phyloP scores from a whole-genome alignment of 2,329 filamentous ascomycete species.

The Penicillium sp. region DNA sequence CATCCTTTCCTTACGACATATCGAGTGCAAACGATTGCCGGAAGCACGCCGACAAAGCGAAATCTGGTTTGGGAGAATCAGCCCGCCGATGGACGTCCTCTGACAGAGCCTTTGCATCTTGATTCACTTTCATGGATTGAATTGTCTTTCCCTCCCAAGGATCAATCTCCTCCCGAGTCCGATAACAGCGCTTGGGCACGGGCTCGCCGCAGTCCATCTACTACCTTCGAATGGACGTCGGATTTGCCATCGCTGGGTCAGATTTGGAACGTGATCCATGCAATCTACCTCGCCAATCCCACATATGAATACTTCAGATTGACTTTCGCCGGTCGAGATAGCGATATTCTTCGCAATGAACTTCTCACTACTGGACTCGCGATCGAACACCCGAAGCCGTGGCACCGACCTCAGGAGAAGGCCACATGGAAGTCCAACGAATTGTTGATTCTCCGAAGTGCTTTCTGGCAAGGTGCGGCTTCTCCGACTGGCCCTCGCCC shows the following conservation, averaged over 20 bases:
- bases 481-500: conserved; percentile 68
- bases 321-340: conserved; percentile 41
- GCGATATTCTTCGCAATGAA: conserved; percentile 44
- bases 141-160: conserved; percentile 29
- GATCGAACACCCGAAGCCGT: conserved; percentile 29
- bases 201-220: conserved; percentile 49
- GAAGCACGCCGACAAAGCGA: conserved; percentile 33
- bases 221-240: conserved; percentile 48
- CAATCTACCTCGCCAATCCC: conserved; percentile 50
- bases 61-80: conserved; percentile 43
- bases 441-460: conserved; percentile 55
- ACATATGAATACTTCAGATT: conserved; percentile 52
- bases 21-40: conserved; percentile 37
- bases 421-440: conserved; percentile 32
- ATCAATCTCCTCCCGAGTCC: conserved; percentile 24
- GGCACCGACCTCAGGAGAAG: conserved; percentile 25
- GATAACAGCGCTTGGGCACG: conserved; percentile 48
- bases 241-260: conserved; percentile 49
- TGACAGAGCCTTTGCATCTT: conserved; percentile 46
- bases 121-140: conserved; percentile 45
- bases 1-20: conserved; percentile 54
- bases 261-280: conserved; percentile 54
- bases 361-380: conserved; percentile 42
- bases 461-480: conserved; percentile 73
- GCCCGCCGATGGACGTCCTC: conserved; percentile 31